Conservation (phyloP, 2,329 filamentous ascomycete genomes). For the Talaromyces piceae region DNA sequence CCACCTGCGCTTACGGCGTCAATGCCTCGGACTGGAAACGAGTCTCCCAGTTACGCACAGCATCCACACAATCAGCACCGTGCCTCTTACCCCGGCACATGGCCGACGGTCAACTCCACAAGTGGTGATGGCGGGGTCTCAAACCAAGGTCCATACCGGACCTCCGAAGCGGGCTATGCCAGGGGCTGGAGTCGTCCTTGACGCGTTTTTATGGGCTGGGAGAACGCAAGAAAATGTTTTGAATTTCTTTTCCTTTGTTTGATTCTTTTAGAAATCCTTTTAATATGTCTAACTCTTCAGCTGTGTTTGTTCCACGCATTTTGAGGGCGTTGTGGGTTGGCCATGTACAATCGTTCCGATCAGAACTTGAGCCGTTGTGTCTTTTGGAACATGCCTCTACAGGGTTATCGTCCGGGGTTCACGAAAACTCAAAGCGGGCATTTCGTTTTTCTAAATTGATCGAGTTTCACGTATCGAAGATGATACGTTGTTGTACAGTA, state of each 20-base stretch:
- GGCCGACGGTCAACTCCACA: neutral
- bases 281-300: neutral
- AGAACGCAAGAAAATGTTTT: neutral
- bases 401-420: neutral
- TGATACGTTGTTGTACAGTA: neutral
- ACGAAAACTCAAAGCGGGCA: neutral
- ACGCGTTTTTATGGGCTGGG: neutral
- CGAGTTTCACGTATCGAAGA: neutral
- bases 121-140: neutral
- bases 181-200: neutral
- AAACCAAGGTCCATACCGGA: neutral
- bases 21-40: neutral
- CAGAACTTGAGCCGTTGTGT: neutral
- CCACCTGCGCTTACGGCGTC: neutral
- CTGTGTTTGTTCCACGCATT: neutral
- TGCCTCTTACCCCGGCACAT: neutral
- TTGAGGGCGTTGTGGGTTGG: constrained; percentile 1
- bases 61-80: constrained; percentile 7
- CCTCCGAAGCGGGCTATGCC: neutral
- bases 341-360: neutral
- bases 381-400: neutral
- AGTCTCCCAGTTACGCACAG: constrained; percentile 1
- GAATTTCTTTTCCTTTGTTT: neutral
- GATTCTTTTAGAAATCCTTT: neutral
- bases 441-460: neutral